Percentiles rank a stretch among this genome's conserved stretches.
These are phyloP conservation scores for Xylaria venustula DNA, from an alignment of 495 filamentous ascomycete genomes.

Conservation along the genomic window DNA sequence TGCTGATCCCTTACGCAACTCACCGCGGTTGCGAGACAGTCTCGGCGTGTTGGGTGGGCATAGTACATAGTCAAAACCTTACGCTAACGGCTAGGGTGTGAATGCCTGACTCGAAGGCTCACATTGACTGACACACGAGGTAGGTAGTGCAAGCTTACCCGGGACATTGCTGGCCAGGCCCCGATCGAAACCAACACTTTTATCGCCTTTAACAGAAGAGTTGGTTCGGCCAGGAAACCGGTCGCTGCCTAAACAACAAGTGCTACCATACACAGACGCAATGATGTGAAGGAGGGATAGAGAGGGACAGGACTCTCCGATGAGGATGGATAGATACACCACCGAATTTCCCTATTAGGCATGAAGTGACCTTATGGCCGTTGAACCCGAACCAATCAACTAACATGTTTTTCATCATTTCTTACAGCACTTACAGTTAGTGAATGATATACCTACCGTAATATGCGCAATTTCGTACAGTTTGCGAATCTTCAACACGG, in stretches of 20 bases:
- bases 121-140: not conserved
- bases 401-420: constrained; percentile 1
- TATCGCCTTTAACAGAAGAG: too few species aligned
- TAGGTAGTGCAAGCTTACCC: not conserved
- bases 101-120: not conserved
- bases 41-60: too few species aligned
- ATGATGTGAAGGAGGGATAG: too few species aligned
- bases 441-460: not conserved
- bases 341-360: constrained; percentile 1
- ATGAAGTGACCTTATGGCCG: not conserved
- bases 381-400: not conserved
- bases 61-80: too few species aligned
- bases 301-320: too few species aligned
- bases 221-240: too few species aligned
- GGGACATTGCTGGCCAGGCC: not conserved
- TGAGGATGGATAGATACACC: not conserved
- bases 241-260: too few species aligned
- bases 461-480: not conserved
- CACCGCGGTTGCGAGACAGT: not conserved
- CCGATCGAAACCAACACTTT: too few species aligned
- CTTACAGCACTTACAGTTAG: not conserved
- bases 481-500: not conserved
- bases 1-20: constrained; percentile 2
- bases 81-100: too few species aligned
- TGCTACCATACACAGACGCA: too few species aligned